These are phyloP conservation scores for Ballota nigra DNA, from an alignment of 257 asterid species.

Conservation along the genomic window DNA sequence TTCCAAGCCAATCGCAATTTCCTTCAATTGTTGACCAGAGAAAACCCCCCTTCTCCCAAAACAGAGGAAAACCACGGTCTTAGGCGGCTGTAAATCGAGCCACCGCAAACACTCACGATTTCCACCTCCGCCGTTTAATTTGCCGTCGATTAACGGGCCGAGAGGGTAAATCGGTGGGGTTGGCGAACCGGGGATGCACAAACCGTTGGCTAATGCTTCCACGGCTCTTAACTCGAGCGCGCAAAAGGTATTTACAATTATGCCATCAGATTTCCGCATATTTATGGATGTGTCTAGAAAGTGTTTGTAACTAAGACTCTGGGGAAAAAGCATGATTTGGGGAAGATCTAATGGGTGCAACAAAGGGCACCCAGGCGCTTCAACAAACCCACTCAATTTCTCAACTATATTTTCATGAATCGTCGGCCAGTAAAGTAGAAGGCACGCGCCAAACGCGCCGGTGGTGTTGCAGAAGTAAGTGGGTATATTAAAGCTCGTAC, in stretches of 20 bases:
- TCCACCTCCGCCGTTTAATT: neutral
- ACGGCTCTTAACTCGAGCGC: constrained; percentile 31
- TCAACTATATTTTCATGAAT: neutral
- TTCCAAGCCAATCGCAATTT: constrained; percentile 54
- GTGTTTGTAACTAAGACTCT: neutral
- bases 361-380: neutral
- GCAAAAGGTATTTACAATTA: constrained; percentile 24
- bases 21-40: constrained; percentile 9
- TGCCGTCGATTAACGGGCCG: constrained; percentile 32
- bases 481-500: neutral
- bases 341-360: neutral
- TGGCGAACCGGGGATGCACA: constrained; percentile 32
- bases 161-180: constrained; percentile 54
- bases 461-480: neutral
- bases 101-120: constrained; percentile 37
- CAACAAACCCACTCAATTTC: neutral
- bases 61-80: constrained; percentile 51
- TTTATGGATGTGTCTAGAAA: neutral
- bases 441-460: neutral
- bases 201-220: constrained; percentile 33
- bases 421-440: neutral
- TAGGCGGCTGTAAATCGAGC: constrained; percentile 50
- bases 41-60: constrained; percentile 57
- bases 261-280: constrained; percentile 25
- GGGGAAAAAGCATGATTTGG: neutral